Base-by-base conservation (phyloP, 495 filamentous ascomycete genomes). In the Pyronema domesticum region DNA sequence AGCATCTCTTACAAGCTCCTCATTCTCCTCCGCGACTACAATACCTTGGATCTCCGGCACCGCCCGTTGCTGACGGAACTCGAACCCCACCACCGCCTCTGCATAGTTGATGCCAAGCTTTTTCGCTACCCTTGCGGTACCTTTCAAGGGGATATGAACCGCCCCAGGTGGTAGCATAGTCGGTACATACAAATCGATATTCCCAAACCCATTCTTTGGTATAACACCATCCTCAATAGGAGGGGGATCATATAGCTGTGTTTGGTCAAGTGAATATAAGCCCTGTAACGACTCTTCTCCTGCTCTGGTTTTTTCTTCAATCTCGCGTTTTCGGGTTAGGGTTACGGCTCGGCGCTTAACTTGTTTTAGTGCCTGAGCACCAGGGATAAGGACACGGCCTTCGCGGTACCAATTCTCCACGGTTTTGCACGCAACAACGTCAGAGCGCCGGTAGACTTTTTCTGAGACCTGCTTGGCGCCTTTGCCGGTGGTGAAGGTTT, bases 391-490 rank as follows among this genome's bases (percentile, higher is more conserved):
- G 35, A 77, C 80, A 1, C 89, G 79, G 18, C 91, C 91, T 75
- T 96, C 93, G 63, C 94, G 94, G 63, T 95, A 93, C 93, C 93
- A 96, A 45, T 83, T 93, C 62, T 99, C 91, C 13, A 82, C 81
- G n/a, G 82, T 87, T 62, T 91, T 85, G 65, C 93, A 94, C 55
- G 77, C 70, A 4, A 86, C 77, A 4, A 99, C 78, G 60, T 95
- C 89, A 37, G 74, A 75, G 36, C 89, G 82, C 8, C 72, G 74
- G 68, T 79, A 96, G 2, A 99, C 86, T 7, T 82, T 80, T 61
- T 95, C 85, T 55, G 82, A 76, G 54, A 80, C 80, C 6, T 72
- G 67, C 44, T 80, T 78, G 43, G 74, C 73, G 58, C 77, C 80
- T 61, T 79, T 81, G 51, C 81, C 84, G 15, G 77, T 73, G 0